Evolutionary conservation across 2,329 filamentous ascomycete species (phyloP).

Genomic region (Fusarium sp.): DNA sequence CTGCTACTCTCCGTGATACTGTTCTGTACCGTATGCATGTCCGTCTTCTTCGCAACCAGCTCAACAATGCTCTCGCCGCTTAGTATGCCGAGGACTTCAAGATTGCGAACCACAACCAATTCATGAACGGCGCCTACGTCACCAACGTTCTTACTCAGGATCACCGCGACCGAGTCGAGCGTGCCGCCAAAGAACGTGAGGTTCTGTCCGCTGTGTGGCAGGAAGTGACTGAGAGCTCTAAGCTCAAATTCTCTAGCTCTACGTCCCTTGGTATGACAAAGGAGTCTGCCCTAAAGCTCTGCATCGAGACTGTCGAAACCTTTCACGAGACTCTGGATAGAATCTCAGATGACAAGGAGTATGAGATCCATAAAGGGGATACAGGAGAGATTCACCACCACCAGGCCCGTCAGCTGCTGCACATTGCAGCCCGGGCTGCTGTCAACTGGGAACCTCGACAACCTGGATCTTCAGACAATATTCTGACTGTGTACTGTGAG

Average conservation of each 20-base stretch:
- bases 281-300: slow-evolving; percentile 8
- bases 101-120: not conserved
- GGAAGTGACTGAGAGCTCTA: not conserved
- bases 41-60: slow-evolving; percentile 17
- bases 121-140: not conserved
- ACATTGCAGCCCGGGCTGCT: slow-evolving; percentile 26
- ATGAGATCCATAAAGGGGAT: not conserved
- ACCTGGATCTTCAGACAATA: not conserved
- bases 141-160: slow-evolving; percentile 27
- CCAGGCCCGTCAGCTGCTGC: slow-evolving; percentile 31
- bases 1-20: slow-evolving; percentile 8
- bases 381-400: not conserved
- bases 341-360: not conserved
- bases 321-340: slow-evolving; percentile 16
- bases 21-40: slow-evolving; percentile 26
- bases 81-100: slow-evolving; percentile 37
- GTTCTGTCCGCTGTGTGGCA: slow-evolving; percentile 2
- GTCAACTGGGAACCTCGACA: slow-evolving; percentile 23
- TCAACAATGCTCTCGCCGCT: slow-evolving; percentile 23
- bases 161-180: slow-evolving; percentile 19
- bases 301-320: slow-evolving; percentile 11
- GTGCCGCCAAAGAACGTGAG: slow-evolving; percentile 12
- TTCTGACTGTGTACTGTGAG: slow-evolving; percentile 18
- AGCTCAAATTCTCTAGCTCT: not conserved
- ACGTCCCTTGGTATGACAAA: not conserved